phyloP scores from a whole-genome alignment of 1,284 basidiomycete genomes.

The Microbotryum silenes-acaulis region DNA sequence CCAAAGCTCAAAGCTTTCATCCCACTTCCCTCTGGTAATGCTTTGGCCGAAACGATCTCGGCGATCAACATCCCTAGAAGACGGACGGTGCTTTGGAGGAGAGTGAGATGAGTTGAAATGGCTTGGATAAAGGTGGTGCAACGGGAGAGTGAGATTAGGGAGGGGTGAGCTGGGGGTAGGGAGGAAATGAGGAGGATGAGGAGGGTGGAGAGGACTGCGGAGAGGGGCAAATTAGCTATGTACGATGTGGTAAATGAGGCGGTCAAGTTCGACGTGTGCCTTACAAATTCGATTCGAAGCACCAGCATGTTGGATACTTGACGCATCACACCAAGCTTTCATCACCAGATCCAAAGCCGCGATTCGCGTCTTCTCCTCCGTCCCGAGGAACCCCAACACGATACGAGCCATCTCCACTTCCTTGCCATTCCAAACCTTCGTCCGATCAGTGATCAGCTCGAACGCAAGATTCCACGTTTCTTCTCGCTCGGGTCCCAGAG shows the following conservation, averaged over 20 bases:
- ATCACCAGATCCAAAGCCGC: neutral
- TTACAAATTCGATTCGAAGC: constrained; percentile 8
- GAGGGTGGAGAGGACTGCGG: constrained; percentile 59
- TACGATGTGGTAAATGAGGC: neutral
- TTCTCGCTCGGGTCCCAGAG: neutral
- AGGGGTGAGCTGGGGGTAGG: constrained; percentile 49
- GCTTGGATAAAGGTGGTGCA: constrained; percentile 62
- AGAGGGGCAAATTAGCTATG: neutral
- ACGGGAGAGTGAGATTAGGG: constrained; percentile 41
- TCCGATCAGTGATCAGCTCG: constrained; percentile 1
- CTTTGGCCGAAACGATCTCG: constrained; percentile 52
- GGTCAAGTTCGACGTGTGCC: neutral
- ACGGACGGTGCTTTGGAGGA: constrained; percentile 67
- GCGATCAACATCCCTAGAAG: constrained; percentile 90
- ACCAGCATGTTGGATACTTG: constrained; percentile 7
- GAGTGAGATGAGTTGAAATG: constrained; percentile 67
- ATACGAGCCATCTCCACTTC: neutral
- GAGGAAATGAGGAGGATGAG: constrained; percentile 58
- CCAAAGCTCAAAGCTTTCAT: constrained; percentile 68
- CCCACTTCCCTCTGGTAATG: constrained; percentile 33
- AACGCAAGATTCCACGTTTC: neutral
- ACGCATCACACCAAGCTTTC: neutral
- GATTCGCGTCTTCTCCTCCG: constrained; percentile 34
- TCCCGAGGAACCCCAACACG: neutral
- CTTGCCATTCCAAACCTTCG: neutral